Percentiles rank a stretch among this genome's conserved stretches.
These are phyloP conservation scores for Neonectria sp. DNA, from an alignment of 2,329 filamentous ascomycete genomes.

Conservation along the genomic window DNA sequence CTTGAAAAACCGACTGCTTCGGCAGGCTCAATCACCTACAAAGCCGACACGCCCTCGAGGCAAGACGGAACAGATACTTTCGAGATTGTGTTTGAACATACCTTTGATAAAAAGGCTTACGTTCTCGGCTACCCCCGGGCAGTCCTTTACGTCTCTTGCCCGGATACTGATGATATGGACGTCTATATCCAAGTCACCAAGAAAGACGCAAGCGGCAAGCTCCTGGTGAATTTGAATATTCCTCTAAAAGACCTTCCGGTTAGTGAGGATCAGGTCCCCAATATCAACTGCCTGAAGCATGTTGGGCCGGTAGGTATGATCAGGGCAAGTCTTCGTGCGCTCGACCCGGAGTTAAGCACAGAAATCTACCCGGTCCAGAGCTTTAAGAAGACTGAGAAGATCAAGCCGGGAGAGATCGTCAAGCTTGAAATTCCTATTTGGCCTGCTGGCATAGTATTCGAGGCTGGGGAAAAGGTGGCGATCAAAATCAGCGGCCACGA, in stretches of 20 bases:
- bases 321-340: too few relatives aligned
- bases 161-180: conserved; percentile 59
- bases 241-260: conserved; percentile 40
- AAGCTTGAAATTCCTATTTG: not conserved
- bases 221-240: conserved; percentile 45
- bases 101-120: too few relatives aligned
- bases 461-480: too few relatives aligned
- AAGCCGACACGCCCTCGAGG: too few relatives aligned
- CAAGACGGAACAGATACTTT: too few relatives aligned
- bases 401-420: not conserved
- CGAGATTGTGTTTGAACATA: too few relatives aligned
- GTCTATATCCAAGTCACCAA: conserved; percentile 54
- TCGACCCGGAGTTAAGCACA: not conserved
- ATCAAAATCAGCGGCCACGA: too few relatives aligned
- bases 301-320: not conserved
- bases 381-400: not conserved
- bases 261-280: too few relatives aligned
- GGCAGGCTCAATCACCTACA: too few relatives aligned
- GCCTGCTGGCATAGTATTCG: too few relatives aligned
- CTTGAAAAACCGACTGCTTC: too few relatives aligned
- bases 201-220: conserved; percentile 17
- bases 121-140: not conserved
- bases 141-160: conserved; percentile 28
- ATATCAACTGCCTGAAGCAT: not conserved
- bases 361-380: not conserved